These are phyloP conservation scores for Nicotiana sylvestris DNA, from an alignment of 257 asterid species.

Conservation along the genomic window DNA sequence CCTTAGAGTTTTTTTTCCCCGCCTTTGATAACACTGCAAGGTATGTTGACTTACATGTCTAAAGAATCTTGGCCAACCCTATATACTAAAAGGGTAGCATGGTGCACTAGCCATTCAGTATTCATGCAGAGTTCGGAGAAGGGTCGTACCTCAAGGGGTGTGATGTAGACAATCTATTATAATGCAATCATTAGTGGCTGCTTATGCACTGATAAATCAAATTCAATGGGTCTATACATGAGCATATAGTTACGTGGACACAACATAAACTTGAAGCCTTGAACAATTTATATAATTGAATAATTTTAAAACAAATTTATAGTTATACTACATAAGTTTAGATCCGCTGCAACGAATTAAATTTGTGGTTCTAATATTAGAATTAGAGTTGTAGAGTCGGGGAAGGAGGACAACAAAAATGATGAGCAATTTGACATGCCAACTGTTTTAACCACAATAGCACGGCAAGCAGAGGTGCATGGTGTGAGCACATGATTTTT, in stretches of 20 bases:
- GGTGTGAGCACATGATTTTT: no score
- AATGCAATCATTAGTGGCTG: no score
- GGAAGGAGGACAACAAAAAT: background rate
- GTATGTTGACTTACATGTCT: background rate
- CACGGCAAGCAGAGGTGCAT: background rate
- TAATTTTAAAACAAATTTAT: background rate
- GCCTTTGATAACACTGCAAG: no score
- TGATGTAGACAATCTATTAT: no score
- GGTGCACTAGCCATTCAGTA: no score
- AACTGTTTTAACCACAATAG: conserved; percentile 3
- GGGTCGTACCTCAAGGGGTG: no score
- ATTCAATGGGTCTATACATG: background rate
- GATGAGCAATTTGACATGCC: background rate
- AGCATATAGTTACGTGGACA: background rate
- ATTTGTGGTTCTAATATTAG: background rate
- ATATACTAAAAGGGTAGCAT: background rate
- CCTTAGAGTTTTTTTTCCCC: no score
- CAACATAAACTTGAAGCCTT: no score
- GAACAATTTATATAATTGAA: no score
- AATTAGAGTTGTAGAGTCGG: background rate
- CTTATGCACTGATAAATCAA: background rate
- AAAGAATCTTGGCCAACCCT: background rate
- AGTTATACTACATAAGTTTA: background rate
- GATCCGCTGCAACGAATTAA: background rate
- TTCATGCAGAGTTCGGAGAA: no score